Evolutionary conservation across 148 eudicot genomes (phyloP).

Genomic region (Drosera capensis): DNA sequence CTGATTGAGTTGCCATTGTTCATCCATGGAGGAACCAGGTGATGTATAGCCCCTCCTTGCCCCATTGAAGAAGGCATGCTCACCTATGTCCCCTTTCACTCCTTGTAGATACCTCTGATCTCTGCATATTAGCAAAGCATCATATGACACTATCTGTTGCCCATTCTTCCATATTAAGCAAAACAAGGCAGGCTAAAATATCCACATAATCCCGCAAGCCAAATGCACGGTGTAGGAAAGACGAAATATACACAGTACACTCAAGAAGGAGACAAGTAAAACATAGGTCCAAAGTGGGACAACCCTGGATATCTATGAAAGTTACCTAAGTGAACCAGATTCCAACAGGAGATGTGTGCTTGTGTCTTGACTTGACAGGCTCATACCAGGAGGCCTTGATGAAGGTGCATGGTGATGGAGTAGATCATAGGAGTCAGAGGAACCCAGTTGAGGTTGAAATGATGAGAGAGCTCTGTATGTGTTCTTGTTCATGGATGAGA

Average conservation of each 20-base stretch:
- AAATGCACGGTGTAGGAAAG: no score
- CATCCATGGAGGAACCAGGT: conserved; percentile 15
- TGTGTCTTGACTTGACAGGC: conserved; percentile 7
- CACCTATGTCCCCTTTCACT: conserved; percentile 30
- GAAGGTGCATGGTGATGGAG: conserved; percentile 32
- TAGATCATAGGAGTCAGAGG: conserved; percentile 15
- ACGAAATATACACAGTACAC: no score
- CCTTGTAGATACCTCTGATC: conserved; percentile 28
- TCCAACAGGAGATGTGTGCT: conserved; percentile 1
- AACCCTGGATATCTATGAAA: conserved; percentile 1
- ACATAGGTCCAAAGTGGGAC: neutral
- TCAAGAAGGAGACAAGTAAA: neutral
- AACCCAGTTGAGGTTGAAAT: conserved; percentile 1
- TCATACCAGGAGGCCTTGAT: conserved; percentile 3
- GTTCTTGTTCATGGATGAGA: conserved; percentile 19
- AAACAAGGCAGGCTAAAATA: no score
- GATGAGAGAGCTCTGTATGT: conserved; percentile 10
- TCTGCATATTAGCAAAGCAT: conserved; percentile 10
- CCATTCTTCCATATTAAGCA: no score
- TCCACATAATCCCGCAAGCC: no score
- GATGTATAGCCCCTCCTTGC: conserved; percentile 22
- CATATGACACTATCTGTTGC: neutral
- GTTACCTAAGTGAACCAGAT: conserved; percentile 8
- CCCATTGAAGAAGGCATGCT: conserved; percentile 31
- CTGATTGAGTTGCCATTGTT: conserved; percentile 9